Evolutionary conservation across 345 rosid genomes (phyloP).

Genomic region (Cardamine chenopodiifolia): DNA sequence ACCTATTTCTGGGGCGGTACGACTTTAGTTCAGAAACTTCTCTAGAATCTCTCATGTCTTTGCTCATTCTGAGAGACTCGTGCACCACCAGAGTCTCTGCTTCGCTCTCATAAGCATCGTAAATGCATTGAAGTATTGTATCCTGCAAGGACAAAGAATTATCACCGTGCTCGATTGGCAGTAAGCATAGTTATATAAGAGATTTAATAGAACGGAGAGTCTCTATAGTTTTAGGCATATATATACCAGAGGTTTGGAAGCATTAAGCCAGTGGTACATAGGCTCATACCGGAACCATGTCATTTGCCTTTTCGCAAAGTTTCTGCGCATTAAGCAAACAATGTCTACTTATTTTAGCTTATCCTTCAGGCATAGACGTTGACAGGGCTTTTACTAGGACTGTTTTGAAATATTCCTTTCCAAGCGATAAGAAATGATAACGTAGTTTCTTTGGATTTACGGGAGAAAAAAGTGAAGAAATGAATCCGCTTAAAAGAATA

Average conservation of each 20-base stretch:
- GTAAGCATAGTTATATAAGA: constrained; percentile 6
- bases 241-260: constrained; percentile 78
- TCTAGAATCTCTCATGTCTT: constrained; percentile 50
- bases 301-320: constrained; percentile 92
- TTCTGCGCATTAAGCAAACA: constrained; percentile 52
- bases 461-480: not conserved
- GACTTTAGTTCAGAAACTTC: constrained; percentile 63
- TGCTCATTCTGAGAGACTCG: constrained; percentile 60
- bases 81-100: constrained; percentile 57
- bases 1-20: constrained; percentile 77
- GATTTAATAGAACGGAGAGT: not conserved
- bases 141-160: constrained; percentile 52
- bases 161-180: not conserved
- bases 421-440: too few species aligned
- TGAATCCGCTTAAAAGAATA: not conserved
- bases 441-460: too few species aligned
- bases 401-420: too few species aligned
- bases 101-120: constrained; percentile 61
- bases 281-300: constrained; percentile 91
- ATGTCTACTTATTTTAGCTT: constrained; percentile 23
- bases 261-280: constrained; percentile 90
- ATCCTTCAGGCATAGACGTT: too few species aligned
- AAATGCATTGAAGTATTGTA: constrained; percentile 58
- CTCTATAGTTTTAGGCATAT: constrained; percentile 2
- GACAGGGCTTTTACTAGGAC: too few species aligned